Conservation (phyloP, 306 rosid species). For the Betula pendula region DNA sequence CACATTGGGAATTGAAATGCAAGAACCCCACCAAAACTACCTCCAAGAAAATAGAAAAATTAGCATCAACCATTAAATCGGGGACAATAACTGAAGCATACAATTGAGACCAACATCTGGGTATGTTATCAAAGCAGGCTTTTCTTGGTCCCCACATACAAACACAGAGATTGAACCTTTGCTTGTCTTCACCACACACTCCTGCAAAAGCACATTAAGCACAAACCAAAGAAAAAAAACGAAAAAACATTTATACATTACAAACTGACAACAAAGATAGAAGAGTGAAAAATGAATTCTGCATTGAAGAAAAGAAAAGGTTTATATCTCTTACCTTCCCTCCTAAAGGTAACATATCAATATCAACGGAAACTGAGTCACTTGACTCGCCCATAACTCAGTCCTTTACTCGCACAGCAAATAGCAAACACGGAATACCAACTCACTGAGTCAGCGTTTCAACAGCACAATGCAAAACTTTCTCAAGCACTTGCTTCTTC, state of each 20-base stretch:
- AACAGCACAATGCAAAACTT: background rate
- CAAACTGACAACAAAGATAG: background rate
- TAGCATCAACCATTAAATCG: background rate
- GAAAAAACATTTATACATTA: background rate
- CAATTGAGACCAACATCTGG: constrained; percentile 90
- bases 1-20: constrained; percentile 2
- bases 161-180: constrained; percentile 76
- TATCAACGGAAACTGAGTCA: constrained; percentile 73
- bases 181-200: constrained; percentile 73
- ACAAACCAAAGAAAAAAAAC: background rate
- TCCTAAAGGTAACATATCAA: constrained; percentile 69
- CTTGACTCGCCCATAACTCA: constrained; percentile 66
- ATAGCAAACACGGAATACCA: background rate
- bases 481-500: constrained; percentile 8
- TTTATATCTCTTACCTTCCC: constrained; percentile 55
- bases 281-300: background rate
- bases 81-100: constrained; percentile 34
- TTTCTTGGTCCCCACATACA: constrained; percentile 85
- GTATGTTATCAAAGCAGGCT: constrained; percentile 82
- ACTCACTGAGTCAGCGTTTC: background rate
- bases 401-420: constrained; percentile 22
- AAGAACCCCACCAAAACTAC: background rate
- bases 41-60: background rate
- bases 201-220: constrained; percentile 46
- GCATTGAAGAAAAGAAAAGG: background rate